phyloP scores from a whole-genome alignment of 495 filamentous ascomycete species.

The Hypoxylon subgilvum region DNA sequence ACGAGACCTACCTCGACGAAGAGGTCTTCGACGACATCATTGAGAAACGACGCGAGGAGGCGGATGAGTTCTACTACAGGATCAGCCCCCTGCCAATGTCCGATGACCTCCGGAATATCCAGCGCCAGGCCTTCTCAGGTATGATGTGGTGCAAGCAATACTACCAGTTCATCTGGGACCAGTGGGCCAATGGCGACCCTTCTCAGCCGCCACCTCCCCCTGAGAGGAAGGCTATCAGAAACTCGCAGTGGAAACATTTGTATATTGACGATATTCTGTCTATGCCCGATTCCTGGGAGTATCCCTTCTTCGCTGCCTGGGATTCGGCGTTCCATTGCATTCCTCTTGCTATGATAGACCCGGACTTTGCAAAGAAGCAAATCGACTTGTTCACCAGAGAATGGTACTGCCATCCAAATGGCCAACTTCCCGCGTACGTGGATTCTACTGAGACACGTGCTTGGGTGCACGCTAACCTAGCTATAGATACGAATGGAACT shows the following conservation, averaged over 20 bases:
- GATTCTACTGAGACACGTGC: neutral
- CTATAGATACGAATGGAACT: conserved; percentile 89
- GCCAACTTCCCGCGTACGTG: conserved; percentile 73
- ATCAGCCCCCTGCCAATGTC: conserved; percentile 94
- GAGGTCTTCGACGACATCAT: conserved; percentile 91
- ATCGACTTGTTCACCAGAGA: conserved; percentile 92
- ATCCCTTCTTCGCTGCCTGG: conserved; percentile 98
- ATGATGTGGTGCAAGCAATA: conserved; percentile 99
- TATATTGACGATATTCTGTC: conserved; percentile 92
- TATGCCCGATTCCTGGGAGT: conserved; percentile 99
- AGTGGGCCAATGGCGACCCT: conserved; percentile 87
- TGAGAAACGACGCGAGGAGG: conserved; percentile 81
- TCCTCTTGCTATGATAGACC: conserved; percentile 93
- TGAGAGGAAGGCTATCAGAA: conserved; percentile 79
- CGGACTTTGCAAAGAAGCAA: conserved; percentile 97
- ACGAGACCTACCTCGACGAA: conserved; percentile 82
- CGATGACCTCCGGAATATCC: conserved; percentile 92
- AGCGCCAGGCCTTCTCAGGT: conserved; percentile 89
- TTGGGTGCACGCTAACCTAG: conserved; percentile 40
- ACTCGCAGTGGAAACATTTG: conserved; percentile 90
- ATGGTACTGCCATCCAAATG: conserved; percentile 99
- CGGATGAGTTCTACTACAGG: conserved; percentile 92
- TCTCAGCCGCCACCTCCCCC: conserved; percentile 79
- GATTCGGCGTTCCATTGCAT: conserved; percentile 97
- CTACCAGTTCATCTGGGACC: conserved; percentile 95